phyloP scores from a whole-genome alignment of 2,329 filamentous ascomycete genomes.

The Fusarium pseudoanthophilum region DNA sequence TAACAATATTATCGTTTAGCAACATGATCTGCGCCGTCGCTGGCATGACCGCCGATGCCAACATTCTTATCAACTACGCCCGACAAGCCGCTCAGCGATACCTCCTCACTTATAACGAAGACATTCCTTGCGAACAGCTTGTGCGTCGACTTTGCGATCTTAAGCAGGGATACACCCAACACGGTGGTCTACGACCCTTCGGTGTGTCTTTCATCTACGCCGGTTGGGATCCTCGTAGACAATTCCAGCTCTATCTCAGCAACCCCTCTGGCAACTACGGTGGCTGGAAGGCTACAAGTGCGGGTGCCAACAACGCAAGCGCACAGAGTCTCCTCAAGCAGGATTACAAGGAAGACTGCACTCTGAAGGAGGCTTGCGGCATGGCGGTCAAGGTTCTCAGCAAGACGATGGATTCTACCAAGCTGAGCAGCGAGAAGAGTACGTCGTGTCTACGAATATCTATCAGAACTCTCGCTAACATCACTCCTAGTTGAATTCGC shows the following conservation, averaged over 20 bases:
- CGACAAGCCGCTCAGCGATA: constrained; percentile 96
- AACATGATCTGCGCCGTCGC: constrained; percentile 99
- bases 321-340: constrained; percentile 98
- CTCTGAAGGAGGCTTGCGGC: constrained; percentile 93
- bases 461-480: constrained; percentile 26
- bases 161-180: constrained; percentile 99
- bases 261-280: constrained; percentile 99
- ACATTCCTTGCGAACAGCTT: constrained; percentile 98
- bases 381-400: constrained; percentile 98
- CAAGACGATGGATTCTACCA: constrained; percentile 99
- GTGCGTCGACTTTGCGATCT: constrained; percentile 96
- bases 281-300: constrained; percentile 98
- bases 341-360: constrained; percentile 99
- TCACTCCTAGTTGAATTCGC: constrained; percentile 85
- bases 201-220: constrained; percentile 99
- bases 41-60: constrained; percentile 98
- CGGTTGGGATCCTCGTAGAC: constrained; percentile 92
- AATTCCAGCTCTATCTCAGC: constrained; percentile 99
- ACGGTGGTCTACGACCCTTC: constrained; percentile 96
- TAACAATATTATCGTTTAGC: constrained; percentile 59
- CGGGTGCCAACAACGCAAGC: constrained; percentile 97
- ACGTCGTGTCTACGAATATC: constrained; percentile 49
- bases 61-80: constrained; percentile 99
- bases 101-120: constrained; percentile 99
- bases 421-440: constrained; percentile 99